These are phyloP conservation scores for Jamesozyma spencerorum DNA, from an alignment of 805 yeast species.

Conservation along the genomic window DNA sequence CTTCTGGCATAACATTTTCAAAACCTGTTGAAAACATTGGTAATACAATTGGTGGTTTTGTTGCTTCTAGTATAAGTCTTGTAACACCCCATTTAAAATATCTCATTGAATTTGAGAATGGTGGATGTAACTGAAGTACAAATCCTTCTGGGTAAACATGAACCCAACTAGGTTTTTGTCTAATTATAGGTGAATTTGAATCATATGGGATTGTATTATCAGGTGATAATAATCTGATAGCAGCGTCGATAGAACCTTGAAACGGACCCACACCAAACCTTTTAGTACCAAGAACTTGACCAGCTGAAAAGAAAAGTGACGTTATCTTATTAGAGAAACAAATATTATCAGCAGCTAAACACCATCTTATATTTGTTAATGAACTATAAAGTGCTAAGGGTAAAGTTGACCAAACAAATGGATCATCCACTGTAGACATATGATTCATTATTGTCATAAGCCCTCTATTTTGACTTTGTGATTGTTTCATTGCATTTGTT, in stretches of 20 bases:
- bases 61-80: slow-evolving; percentile 71
- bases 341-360: slow-evolving; percentile 84
- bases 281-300: slow-evolving; percentile 79
- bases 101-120: slow-evolving; percentile 78
- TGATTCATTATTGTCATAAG: slow-evolving; percentile 85
- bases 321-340: slow-evolving; percentile 56
- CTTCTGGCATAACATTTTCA: slow-evolving; percentile 78
- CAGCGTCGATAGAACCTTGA: slow-evolving; percentile 84
- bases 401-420: slow-evolving; percentile 76
- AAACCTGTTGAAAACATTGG: slow-evolving; percentile 84
- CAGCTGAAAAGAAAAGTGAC: slow-evolving; percentile 66
- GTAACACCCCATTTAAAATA: slow-evolving; percentile 95
- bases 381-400: slow-evolving; percentile 60
- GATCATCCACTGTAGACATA: slow-evolving; percentile 88
- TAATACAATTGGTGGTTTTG: slow-evolving; percentile 73
- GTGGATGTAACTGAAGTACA: slow-evolving; percentile 76
- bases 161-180: slow-evolving; percentile 74
- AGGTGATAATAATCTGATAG: slow-evolving; percentile 63
- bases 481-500: slow-evolving; percentile 52
- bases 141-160: slow-evolving; percentile 94
- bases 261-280: slow-evolving; percentile 91
- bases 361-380: slow-evolving; percentile 76
- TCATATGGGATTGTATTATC: slow-evolving; percentile 41
- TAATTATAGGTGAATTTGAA: slow-evolving; percentile 44
- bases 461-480: slow-evolving; percentile 61